Conservation (phyloP, 1,284 basidiomycete genomes). For the Cerrena zonata region DNA sequence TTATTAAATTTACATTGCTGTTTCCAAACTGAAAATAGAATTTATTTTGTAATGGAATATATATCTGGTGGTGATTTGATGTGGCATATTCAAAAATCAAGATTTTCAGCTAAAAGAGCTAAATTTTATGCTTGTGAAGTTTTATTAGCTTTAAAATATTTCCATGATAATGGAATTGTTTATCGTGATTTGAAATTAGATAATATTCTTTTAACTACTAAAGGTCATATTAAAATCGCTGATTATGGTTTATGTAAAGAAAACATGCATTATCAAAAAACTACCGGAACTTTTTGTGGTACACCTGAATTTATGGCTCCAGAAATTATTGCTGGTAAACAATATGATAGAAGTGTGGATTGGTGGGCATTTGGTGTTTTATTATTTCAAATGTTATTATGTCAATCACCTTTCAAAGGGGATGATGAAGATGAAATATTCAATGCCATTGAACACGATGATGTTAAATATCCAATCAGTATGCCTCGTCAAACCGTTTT, state of each 20-base stretch:
- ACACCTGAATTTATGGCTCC: conserved; percentile 99
- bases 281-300: conserved; percentile 99
- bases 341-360: conserved; percentile 96
- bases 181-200: conserved; percentile 94
- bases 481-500: conserved; percentile 98
- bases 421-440: conserved; percentile 99
- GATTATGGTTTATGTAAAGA: conserved; percentile 99
- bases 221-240: conserved; percentile 98
- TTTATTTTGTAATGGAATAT: conserved; percentile 81
- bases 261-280: conserved; percentile 95
- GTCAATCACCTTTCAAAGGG: conserved; percentile 97
- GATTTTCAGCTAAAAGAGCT: conserved; percentile 77
- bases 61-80: conserved; percentile 77
- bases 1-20: conserved; percentile 94
- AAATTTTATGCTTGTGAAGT: conserved; percentile 99
- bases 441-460: conserved; percentile 97
- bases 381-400: conserved; percentile 98
- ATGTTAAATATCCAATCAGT: conserved; percentile 98
- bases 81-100: conserved; percentile 78
- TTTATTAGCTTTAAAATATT: conserved; percentile 92
- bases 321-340: conserved; percentile 97
- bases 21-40: conserved; percentile 98
- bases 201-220: conserved; percentile 93
- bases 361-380: conserved; percentile 99
- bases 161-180: conserved; percentile 96